Percentiles rank a stretch among this genome's conserved stretches.
Conservation (phyloP, 2,329 filamentous ascomycete genomes). For the Huntiella moniliformis region DNA sequence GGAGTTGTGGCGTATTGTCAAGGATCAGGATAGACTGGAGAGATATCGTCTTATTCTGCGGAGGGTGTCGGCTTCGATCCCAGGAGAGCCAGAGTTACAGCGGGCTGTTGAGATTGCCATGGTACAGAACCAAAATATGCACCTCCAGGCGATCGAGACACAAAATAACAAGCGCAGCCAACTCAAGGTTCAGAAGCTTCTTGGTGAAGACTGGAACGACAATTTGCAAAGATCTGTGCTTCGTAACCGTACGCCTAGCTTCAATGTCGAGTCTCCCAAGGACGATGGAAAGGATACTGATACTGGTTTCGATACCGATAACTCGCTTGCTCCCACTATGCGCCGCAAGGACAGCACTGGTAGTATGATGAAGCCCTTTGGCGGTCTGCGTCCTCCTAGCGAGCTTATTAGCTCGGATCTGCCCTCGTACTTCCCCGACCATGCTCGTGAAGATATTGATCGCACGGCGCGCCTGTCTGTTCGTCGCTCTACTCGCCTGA, state of each 20-base stretch:
- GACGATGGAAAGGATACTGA: neutral
- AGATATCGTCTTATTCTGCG: slow-evolving; percentile 77
- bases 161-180: slow-evolving; percentile 56
- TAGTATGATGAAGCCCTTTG: slow-evolving; percentile 55
- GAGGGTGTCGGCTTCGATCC: slow-evolving; percentile 82
- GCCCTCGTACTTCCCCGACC: slow-evolving; percentile 92
- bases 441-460: slow-evolving; percentile 85
- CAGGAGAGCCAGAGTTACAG: slow-evolving; percentile 69
- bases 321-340: slow-evolving; percentile 25
- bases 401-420: slow-evolving; percentile 94
- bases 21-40: slow-evolving; percentile 67
- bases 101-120: slow-evolving; percentile 75
- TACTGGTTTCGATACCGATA: slow-evolving; percentile 21
- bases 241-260: slow-evolving; percentile 34
- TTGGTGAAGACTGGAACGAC: slow-evolving; percentile 72
- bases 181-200: slow-evolving; percentile 71
- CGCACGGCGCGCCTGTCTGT: slow-evolving; percentile 86
- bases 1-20: slow-evolving; percentile 80
- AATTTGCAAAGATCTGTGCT: slow-evolving; percentile 62
- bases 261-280: slow-evolving; percentile 44
- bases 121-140: slow-evolving; percentile 64
- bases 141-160: slow-evolving; percentile 41
- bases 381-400: slow-evolving; percentile 80
- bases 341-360: slow-evolving; percentile 24
- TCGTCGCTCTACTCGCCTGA: slow-evolving; percentile 73